phyloP scores from a whole-genome alignment of 179 eudicot species.

The Patellifolia procumbens region DNA sequence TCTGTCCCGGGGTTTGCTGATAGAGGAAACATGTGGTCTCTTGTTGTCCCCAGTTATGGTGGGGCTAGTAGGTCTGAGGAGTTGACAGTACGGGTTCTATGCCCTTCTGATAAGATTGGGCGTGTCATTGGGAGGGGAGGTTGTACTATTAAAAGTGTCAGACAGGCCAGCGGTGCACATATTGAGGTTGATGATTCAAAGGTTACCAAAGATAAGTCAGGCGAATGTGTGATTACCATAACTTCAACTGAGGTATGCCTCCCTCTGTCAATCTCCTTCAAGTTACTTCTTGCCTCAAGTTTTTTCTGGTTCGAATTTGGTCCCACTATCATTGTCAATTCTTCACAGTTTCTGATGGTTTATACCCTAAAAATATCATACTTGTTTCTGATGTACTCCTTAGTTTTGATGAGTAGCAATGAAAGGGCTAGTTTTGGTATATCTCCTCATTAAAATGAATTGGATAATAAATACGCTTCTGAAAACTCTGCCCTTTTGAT shows the following conservation, averaged over 20 bases:
- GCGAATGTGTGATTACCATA: slow-evolving; percentile 65
- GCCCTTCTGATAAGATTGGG: slow-evolving; percentile 84
- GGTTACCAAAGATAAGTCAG: slow-evolving; percentile 40
- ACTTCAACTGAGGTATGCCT: slow-evolving; percentile 68
- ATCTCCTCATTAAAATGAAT: background rate
- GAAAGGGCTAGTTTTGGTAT: background rate
- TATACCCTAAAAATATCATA: background rate
- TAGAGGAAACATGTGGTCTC: slow-evolving; percentile 64
- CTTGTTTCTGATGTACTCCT: background rate
- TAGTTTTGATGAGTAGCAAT: background rate
- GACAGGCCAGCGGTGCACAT: slow-evolving; percentile 89
- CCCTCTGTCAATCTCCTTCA: background rate
- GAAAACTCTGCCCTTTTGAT: background rate
- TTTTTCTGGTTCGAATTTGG: background rate
- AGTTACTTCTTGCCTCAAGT: background rate
- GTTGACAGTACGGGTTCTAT: slow-evolving; percentile 65
- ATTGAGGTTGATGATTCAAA: slow-evolving; percentile 76
- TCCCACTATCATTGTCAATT: background rate
- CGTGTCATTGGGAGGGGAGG: slow-evolving; percentile 99
- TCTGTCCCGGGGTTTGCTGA: slow-evolving; percentile 62
- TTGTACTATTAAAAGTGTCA: slow-evolving; percentile 67
- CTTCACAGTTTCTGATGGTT: background rate
- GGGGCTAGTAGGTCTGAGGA: slow-evolving; percentile 68
- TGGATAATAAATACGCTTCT: background rate
- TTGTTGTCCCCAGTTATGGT: slow-evolving; percentile 66